Evolutionary conservation across 768 basidiomycete species (phyloP), one percentile per base, ranked within the genome.

Genomic region (Naganishia vaughanmartiniae): DNA sequence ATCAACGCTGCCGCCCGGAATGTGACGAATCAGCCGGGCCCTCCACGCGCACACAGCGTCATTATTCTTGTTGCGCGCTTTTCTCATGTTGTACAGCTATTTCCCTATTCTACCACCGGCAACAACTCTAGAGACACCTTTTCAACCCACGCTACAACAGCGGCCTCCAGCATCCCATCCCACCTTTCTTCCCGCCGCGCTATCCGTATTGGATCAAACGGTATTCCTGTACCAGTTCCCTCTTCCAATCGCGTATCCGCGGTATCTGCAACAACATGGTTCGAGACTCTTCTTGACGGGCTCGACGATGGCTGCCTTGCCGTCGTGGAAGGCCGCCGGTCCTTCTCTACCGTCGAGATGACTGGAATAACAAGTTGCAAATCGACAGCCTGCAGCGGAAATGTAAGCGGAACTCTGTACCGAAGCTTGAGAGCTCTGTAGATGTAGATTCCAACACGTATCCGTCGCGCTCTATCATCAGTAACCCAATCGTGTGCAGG

Each of bases 151-250:
- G 51, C 58, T 4, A 17, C 46, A 0, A 78, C 19, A 30, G 78
- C 53, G 2, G 31, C 56, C 42, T 34, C 21, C 24, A 80, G 70
- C 73, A 76, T 77, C 10, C 30, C 70, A 17, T 76, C 75, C 79
- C 79, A 80, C 9, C 76, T 77, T 46, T 72, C 69, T 19, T 57
- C 72, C 65, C 70, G 53, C 66, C 76, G 76, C 17, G 79, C 79
- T 15, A 80, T 73, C 12, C 73, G 53, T n/a, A 74, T 58, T 4
- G 79, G 77, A 66, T 80, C 79, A 65, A 76, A 78, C 24, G 71
- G 72, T 48, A 74, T 72, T 21, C 68, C 73, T 48, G 12, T 14
- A 9, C n/a, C 48, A 12, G 4, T 51, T 24, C 48, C 48, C 4
- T 51, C 48, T n/a, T 51, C 48, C 12, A 12, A 51, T 4, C 17